These are phyloP conservation scores for Chlorella sp. DNA, from an alignment of 139 green algal species.

Conservation along the genomic window DNA sequence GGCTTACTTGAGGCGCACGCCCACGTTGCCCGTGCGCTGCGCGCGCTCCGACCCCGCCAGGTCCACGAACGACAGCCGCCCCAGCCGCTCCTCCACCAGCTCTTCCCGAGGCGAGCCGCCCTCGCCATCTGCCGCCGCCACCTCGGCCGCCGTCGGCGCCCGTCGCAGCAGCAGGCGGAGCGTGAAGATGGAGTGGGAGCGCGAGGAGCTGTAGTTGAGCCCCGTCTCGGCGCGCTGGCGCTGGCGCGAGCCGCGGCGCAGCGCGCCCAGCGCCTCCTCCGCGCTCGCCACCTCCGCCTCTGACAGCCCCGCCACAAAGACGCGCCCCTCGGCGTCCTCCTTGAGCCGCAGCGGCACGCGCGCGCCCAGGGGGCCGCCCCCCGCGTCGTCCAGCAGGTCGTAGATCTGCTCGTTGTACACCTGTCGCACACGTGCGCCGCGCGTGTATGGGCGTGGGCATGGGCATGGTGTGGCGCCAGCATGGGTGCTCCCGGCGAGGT, in stretches of 20 bases:
- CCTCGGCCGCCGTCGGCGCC: neutral
- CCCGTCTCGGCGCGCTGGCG: slow-evolving; percentile 65
- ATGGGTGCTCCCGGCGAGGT: too few relatives aligned
- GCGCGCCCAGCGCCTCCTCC: slow-evolving; percentile 50
- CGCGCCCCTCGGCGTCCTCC: slow-evolving; percentile 54
- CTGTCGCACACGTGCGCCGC: too few relatives aligned
- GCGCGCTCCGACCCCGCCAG: slow-evolving; percentile 77
- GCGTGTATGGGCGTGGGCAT: too few relatives aligned
- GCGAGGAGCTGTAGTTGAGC: slow-evolving; percentile 69
- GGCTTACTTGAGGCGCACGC: slow-evolving; percentile 64
- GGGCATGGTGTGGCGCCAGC: too few relatives aligned
- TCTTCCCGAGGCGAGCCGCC: neutral
- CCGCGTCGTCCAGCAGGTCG: slow-evolving; percentile 64
- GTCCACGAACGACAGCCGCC: slow-evolving; percentile 73
- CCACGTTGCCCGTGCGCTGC: slow-evolving; percentile 67
- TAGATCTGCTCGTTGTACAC: slow-evolving; percentile 83
- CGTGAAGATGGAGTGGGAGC: slow-evolving; percentile 80
- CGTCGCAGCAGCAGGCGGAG: slow-evolving; percentile 28
- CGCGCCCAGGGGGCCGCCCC: slow-evolving; percentile 11
- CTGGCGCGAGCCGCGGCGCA: slow-evolving; percentile 39
- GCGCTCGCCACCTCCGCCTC: slow-evolving; percentile 41
- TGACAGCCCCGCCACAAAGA: slow-evolving; percentile 52
- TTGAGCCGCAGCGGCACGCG: slow-evolving; percentile 49
- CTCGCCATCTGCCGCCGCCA: neutral
- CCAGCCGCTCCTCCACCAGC: slow-evolving; percentile 29